These are phyloP conservation scores for Nymphaea thermarum DNA, from an alignment of 164 flowering plant genomes.

Conservation along the genomic window DNA sequence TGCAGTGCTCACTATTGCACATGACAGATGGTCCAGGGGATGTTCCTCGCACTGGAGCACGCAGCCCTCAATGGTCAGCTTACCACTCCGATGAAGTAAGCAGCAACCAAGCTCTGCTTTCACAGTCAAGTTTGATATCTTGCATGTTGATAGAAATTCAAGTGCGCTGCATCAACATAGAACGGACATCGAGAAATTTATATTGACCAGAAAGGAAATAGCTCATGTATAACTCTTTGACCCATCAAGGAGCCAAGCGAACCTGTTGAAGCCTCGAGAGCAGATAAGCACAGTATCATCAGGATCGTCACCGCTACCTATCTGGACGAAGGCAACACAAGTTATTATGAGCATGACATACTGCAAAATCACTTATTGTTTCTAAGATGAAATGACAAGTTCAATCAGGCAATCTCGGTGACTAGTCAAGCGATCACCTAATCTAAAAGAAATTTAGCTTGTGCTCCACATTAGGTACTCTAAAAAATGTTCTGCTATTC, in stretches of 20 bases:
- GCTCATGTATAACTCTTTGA: not conserved
- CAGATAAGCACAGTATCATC: constrained; percentile 78
- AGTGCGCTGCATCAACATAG: constrained; percentile 55
- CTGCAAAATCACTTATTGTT: too few relatives aligned
- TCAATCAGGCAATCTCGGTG: too few relatives aligned
- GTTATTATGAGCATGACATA: not conserved
- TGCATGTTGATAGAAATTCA: constrained; percentile 84
- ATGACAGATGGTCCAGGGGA: constrained; percentile 85
- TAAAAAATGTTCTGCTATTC: too few relatives aligned
- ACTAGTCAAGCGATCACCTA: too few relatives aligned
- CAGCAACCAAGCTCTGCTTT: constrained; percentile 95
- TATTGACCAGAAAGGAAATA: not conserved
- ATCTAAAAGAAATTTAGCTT: too few relatives aligned
- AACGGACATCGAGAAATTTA: not conserved
- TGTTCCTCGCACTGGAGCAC: constrained; percentile 81
- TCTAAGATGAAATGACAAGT: too few relatives aligned
- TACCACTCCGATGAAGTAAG: constrained; percentile 90
- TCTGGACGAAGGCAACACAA: constrained; percentile 32
- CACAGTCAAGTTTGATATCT: constrained; percentile 77
- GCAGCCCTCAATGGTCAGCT: constrained; percentile 79
- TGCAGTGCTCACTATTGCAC: constrained; percentile 79
- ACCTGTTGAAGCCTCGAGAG: constrained; percentile 95
- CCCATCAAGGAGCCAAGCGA: constrained; percentile 2
- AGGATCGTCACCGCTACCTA: constrained; percentile 87
- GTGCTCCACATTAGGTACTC: too few relatives aligned